Evolutionary conservation across 2,329 filamentous ascomycete genomes (phyloP).

Genomic region (Xylaria multiplex): DNA sequence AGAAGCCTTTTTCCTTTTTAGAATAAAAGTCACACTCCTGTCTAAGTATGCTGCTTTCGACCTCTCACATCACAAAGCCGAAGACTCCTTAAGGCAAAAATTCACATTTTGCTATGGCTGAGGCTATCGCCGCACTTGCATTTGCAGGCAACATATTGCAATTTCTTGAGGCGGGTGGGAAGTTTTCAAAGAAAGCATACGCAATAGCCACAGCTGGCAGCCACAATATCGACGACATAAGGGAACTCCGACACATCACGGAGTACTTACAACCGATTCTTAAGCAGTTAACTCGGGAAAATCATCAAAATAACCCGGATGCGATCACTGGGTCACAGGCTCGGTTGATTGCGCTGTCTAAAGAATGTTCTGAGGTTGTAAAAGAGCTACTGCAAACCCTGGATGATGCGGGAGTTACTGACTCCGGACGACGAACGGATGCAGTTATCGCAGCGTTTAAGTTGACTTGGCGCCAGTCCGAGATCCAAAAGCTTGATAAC

Average conservation of each 20-base stretch:
- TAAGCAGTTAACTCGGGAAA: neutral
- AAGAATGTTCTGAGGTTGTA: neutral
- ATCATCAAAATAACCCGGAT: neutral
- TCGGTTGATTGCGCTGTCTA: neutral
- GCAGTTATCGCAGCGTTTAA: neutral
- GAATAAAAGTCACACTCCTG: neutral
- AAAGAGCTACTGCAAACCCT: neutral
- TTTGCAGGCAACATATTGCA: neutral
- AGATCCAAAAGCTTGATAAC: neutral
- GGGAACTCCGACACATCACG: neutral
- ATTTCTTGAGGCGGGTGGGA: neutral
- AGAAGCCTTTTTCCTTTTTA: neutral
- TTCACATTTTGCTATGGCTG: neutral
- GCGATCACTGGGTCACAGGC: neutral
- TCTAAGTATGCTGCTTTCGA: neutral
- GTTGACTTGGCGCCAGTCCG: neutral
- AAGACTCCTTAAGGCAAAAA: neutral
- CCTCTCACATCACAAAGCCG: neutral
- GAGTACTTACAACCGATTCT: neutral
- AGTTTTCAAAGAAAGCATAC: slow-evolving; percentile 1
- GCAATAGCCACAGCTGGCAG: neutral
- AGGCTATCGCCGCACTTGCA: neutral
- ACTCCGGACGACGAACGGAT: neutral
- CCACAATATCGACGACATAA: neutral
- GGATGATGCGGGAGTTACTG: neutral